Percentiles rank a stretch among this genome's conserved stretches.
Conservation (phyloP, 2,329 filamentous ascomycete species). For the Pseudocercospora fijiensis region DNA sequence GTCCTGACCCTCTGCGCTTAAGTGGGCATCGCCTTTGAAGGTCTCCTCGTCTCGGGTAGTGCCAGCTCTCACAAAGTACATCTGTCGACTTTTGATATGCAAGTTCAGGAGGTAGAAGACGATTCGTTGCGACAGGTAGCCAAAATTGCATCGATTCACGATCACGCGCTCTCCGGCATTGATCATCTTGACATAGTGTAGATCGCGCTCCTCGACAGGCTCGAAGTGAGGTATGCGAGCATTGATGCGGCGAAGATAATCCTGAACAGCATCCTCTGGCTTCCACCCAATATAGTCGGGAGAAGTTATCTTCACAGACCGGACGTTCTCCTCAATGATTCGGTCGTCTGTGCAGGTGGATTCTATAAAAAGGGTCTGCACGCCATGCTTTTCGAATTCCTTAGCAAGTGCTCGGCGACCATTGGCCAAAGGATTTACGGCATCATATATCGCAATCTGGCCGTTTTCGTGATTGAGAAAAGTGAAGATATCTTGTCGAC, state of each 20-base stretch:
- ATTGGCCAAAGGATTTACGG: conserved; percentile 85
- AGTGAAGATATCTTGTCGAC: conserved; percentile 92
- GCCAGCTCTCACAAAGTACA: conserved; percentile 87
- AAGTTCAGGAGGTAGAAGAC: conserved; percentile 98
- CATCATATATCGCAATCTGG: conserved; percentile 97
- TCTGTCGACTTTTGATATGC: conserved; percentile 92
- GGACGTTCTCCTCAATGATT: conserved; percentile 94
- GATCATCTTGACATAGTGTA: conserved; percentile 99
- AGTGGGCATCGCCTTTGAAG: conserved; percentile 84
- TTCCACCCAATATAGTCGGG: conserved; percentile 95
- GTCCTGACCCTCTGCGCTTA: conserved; percentile 74
- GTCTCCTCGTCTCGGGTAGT: conserved; percentile 84
- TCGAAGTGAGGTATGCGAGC: conserved; percentile 94
- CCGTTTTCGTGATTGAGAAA: conserved; percentile 97
- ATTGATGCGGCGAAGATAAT: conserved; percentile 87
- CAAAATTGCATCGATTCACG: conserved; percentile 96
- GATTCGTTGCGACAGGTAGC: conserved; percentile 93
- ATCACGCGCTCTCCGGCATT: conserved; percentile 91
- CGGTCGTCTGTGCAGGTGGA: conserved; percentile 90
- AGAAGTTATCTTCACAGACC: conserved; percentile 95
- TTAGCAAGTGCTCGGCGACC: conserved; percentile 83
- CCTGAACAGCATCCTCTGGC: conserved; percentile 83
- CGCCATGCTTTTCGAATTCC: conserved; percentile 96
- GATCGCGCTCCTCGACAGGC: conserved; percentile 88
- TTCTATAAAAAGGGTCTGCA: conserved; percentile 94